Percentiles rank a stretch among this genome's conserved stretches.
phyloP scores from a whole-genome alignment of 352 stramenopile species.

The Phytophthora nicotianae region DNA sequence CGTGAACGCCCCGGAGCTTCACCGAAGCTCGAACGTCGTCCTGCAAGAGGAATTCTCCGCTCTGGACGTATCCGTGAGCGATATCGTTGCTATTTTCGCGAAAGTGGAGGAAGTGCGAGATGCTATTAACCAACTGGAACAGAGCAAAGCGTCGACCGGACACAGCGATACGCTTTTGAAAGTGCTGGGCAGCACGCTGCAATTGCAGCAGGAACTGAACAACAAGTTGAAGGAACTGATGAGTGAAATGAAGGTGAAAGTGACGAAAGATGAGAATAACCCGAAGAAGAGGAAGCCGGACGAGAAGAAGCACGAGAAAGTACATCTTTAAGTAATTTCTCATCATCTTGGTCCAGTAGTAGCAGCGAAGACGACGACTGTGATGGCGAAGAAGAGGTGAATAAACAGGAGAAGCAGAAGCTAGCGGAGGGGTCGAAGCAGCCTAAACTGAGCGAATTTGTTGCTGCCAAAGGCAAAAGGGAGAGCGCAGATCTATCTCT shows the following conservation, averaged over 20 bases:
- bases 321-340: constrained; percentile 1
- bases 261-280: background rate
- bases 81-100: background rate
- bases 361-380: background rate
- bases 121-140: constrained; percentile 30
- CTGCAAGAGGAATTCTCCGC: constrained; percentile 17
- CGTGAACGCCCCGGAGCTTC: constrained; percentile 20
- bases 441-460: background rate
- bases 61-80: constrained; percentile 3
- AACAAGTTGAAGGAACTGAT: constrained; percentile 19
- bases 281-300: constrained; percentile 12
- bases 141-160: constrained; percentile 18
- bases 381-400: constrained; percentile 6
- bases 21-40: constrained; percentile 27
- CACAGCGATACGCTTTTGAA: constrained; percentile 19
- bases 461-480: background rate
- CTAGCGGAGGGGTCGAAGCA: background rate
- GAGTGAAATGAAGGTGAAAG: constrained; percentile 15
- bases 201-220: constrained; percentile 18
- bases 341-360: background rate
- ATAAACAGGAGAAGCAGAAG: constrained; percentile 16
- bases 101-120: constrained; percentile 31
- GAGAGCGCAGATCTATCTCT: constrained; percentile 15
- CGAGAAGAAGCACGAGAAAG: background rate
- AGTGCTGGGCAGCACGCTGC: constrained; percentile 13